phyloP scores from a whole-genome alignment of 2,329 filamentous ascomycete genomes.

The Talaromyces sp. region DNA sequence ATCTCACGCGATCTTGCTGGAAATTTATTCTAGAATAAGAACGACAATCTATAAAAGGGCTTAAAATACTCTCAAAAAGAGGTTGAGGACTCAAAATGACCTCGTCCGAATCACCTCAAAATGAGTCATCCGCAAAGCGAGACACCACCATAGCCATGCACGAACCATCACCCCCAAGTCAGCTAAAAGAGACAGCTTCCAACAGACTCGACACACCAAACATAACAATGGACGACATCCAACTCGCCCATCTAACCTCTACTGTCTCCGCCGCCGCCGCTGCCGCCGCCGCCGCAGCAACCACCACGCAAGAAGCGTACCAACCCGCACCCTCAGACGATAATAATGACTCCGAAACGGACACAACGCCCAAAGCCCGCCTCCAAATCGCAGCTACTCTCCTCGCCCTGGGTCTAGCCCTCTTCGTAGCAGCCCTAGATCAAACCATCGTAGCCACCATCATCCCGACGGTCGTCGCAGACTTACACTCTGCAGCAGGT shows the following conservation, averaged over 20 bases:
- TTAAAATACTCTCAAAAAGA: too few species aligned
- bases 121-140: not conserved
- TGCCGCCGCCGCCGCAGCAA: not conserved
- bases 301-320: conserved; percentile 1
- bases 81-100: not conserved
- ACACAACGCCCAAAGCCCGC: not conserved
- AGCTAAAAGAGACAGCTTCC: not conserved
- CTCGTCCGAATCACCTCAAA: not conserved
- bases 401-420: conserved; percentile 23
- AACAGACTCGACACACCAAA: not conserved
- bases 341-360: not conserved
- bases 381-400: conserved; percentile 12
- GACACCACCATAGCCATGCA: not conserved
- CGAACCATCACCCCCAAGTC: not conserved
- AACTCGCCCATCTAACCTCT: conserved; percentile 23
- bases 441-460: conserved; percentile 60
- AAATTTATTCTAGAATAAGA: not conserved
- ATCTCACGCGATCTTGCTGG: not conserved
- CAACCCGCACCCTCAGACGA: not conserved
- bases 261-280: conserved; percentile 24
- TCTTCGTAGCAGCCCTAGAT: conserved; percentile 38
- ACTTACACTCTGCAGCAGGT: conserved; percentile 64
- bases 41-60: not conserved
- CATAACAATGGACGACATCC: conserved; percentile 6
- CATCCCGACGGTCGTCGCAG: conserved; percentile 56